phyloP scores from a whole-genome alignment of 2,329 filamentous ascomycete genomes.

The Fonsecaea nubica region DNA sequence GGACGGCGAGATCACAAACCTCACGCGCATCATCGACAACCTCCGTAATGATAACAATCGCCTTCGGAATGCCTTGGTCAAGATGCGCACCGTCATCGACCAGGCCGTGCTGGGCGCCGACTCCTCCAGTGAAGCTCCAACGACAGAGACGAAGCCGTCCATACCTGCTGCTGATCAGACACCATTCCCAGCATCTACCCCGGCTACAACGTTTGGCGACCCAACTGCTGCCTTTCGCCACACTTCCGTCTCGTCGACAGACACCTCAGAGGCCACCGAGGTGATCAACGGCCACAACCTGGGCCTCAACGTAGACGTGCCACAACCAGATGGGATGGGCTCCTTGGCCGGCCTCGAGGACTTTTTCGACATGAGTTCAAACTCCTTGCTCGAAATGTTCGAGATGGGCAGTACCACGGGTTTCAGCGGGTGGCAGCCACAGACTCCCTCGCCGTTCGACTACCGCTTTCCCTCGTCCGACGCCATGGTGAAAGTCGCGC shows the following conservation, averaged over 20 bases:
- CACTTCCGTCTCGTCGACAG: conserved; percentile 30
- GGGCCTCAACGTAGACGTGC: conserved; percentile 10
- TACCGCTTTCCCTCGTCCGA: conserved; percentile 27
- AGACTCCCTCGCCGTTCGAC: conserved; percentile 34
- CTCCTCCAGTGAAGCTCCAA: neutral
- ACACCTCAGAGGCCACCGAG: conserved; percentile 23
- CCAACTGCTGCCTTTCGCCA: conserved; percentile 16
- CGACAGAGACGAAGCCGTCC: conserved; percentile 11
- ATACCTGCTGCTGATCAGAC: neutral
- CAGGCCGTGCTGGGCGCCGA: conserved; percentile 29
- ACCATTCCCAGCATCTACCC: neutral
- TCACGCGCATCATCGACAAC: conserved; percentile 33
- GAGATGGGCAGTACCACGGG: conserved; percentile 21
- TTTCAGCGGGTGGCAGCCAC: conserved; percentile 22
- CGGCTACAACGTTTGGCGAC: conserved; percentile 11
- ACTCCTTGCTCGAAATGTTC: conserved; percentile 31
- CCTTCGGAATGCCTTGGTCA: conserved; percentile 33
- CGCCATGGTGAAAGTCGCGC: conserved; percentile 24
- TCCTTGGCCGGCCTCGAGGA: conserved; percentile 25
- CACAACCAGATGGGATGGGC: conserved; percentile 5
- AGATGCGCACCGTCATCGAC: conserved; percentile 33
- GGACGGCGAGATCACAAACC: conserved; percentile 24
- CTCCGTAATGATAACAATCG: conserved; percentile 34
- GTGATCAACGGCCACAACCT: conserved; percentile 9
- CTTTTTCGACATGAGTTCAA: conserved; percentile 32